Conservation (phyloP, 306 rosid genomes). For the Pachyrhizus erosus region DNA sequence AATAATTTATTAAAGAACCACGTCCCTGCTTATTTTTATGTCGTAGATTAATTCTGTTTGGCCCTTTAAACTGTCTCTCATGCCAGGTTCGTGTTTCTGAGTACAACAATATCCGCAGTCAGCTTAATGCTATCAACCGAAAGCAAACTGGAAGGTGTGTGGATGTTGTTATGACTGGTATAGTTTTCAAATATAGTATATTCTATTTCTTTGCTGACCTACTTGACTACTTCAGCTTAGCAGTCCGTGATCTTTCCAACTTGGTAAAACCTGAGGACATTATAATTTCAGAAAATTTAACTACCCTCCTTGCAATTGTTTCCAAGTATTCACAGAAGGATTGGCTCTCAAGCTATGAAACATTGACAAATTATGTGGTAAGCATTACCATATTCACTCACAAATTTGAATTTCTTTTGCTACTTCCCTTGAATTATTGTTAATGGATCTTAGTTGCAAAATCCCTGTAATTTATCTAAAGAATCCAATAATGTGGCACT, state of each 20-base stretch:
- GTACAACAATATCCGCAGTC: constrained; percentile 83
- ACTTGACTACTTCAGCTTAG: constrained; percentile 67
- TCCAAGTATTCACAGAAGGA: constrained; percentile 95
- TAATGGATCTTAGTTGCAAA: constrained; percentile 33
- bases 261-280: constrained; percentile 92
- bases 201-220: constrained; percentile 37
- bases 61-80: constrained; percentile 37
- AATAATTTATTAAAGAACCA: constrained; percentile 18
- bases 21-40: constrained; percentile 26
- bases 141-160: constrained; percentile 93
- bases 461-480: constrained; percentile 23
- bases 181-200: constrained; percentile 14
- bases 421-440: constrained; percentile 29
- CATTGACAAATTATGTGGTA: constrained; percentile 88
- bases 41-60: constrained; percentile 9
- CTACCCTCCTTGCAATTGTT: constrained; percentile 86
- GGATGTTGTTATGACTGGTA: background rate
- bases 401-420: constrained; percentile 30
- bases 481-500: constrained; percentile 30
- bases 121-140: constrained; percentile 84
- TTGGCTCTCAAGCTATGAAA: constrained; percentile 91
- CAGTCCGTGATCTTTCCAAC: constrained; percentile 92
- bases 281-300: constrained; percentile 76
- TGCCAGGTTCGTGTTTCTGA: constrained; percentile 85
- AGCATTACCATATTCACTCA: constrained; percentile 35